A percentile compares a stretch with the other conserved stretches of the same genome.
Evolutionary conservation across 106 monocot species (phyloP).

Genomic region (Allium sativum): DNA sequence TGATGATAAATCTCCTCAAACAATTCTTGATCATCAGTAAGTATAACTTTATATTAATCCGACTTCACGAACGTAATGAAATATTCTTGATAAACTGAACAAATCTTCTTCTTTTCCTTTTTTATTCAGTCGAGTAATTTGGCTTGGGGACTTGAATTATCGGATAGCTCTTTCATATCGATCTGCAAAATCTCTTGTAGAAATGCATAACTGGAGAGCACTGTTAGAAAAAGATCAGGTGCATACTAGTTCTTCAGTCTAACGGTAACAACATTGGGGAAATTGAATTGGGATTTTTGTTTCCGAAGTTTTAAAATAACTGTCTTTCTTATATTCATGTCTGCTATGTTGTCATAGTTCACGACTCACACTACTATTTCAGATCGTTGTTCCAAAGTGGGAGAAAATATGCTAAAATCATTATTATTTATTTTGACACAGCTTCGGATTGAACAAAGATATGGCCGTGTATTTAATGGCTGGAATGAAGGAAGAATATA

Average conservation of each 20-base stretch:
- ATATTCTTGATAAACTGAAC: not conserved
- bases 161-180: conserved; percentile 77
- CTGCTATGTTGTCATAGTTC: too few relatives aligned
- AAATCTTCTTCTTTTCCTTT: not conserved
- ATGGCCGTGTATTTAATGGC: conserved; percentile 41
- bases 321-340: too few relatives aligned
- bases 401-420: too few relatives aligned
- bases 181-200: conserved; percentile 56
- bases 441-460: conserved; percentile 52
- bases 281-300: too few relatives aligned
- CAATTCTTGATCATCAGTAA: conserved; percentile 75
- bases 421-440: conserved; percentile 4
- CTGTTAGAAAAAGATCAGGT: conserved; percentile 82
- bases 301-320: too few relatives aligned
- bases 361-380: too few relatives aligned
- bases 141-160: conserved; percentile 83
- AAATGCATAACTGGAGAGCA: conserved; percentile 76
- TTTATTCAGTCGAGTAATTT: conserved; percentile 52
- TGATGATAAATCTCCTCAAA: conserved; percentile 49
- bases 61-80: not conserved
- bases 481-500: conserved; percentile 68
- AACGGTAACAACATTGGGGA: too few relatives aligned
- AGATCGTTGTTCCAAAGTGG: too few relatives aligned
- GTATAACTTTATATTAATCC: not conserved
- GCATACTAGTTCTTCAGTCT: not conserved